Conservation (phyloP, 2,329 filamentous ascomycete genomes). For the Chaetomium globosum region DNA sequence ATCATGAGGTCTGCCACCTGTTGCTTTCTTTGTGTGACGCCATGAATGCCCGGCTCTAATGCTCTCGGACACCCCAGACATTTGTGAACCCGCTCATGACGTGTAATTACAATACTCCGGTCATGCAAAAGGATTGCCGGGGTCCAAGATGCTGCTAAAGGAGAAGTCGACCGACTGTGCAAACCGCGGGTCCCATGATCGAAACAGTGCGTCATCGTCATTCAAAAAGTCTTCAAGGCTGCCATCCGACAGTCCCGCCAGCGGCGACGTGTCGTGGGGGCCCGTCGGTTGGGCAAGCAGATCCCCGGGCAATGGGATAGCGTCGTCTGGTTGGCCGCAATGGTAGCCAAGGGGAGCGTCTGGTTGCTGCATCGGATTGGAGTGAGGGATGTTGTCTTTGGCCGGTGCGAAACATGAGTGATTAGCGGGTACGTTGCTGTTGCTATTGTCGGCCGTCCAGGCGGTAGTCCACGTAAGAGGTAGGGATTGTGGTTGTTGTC, state of each 20-base stretch:
- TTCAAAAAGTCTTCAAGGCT: conserved; percentile 17
- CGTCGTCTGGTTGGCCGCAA: conserved; percentile 6
- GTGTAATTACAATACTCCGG: conserved; percentile 30
- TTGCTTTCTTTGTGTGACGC: too few relatives aligned
- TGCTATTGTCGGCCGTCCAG: background rate
- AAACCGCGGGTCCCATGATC: conserved; percentile 31
- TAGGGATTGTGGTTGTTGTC: background rate
- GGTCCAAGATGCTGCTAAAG: conserved; percentile 34
- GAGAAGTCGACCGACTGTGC: conserved; percentile 33
- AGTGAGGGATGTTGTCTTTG: background rate
- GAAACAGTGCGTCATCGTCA: conserved; percentile 31
- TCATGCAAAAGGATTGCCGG: conserved; percentile 33
- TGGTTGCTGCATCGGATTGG: background rate
- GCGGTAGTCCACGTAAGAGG: conserved; percentile 15
- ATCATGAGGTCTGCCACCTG: too few relatives aligned
- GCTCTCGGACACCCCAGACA: too few relatives aligned
- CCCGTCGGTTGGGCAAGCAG: background rate
- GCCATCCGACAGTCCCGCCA: background rate
- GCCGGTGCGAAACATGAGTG: background rate
- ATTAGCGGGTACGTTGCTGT: background rate
- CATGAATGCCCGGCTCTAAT: too few relatives aligned
- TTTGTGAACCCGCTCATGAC: background rate
- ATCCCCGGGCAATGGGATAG: conserved; percentile 19
- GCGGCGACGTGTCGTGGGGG: background rate
- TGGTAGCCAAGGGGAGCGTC: background rate